Evolutionary conservation across 2,329 filamentous ascomycete genomes (phyloP).

Genomic region (Niveomyces coronatus): DNA sequence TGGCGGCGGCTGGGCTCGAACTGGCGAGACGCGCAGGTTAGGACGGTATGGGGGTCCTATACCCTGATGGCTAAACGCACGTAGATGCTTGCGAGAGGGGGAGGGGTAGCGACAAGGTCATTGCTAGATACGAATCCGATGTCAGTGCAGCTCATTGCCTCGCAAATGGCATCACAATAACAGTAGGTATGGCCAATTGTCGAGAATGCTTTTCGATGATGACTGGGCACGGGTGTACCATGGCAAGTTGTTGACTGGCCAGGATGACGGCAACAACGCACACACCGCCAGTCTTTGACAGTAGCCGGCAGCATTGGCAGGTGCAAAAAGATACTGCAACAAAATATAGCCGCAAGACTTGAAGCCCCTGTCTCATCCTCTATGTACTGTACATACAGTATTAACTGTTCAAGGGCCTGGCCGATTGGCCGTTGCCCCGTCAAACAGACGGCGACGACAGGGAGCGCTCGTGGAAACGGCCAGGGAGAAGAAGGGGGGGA

Average conservation of each 20-base stretch:
- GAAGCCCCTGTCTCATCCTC: too few relatives aligned
- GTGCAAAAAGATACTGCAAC: too few relatives aligned
- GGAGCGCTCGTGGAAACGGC: too few relatives aligned
- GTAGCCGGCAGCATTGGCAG: neutral
- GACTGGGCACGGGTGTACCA: too few relatives aligned
- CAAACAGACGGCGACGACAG: constrained; percentile 19
- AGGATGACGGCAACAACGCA: neutral
- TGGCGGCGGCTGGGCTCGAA: constrained; percentile 37
- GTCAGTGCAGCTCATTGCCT: too few relatives aligned
- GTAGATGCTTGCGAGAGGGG: constrained; percentile 1
- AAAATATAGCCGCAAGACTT: too few relatives aligned
- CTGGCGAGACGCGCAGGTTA: constrained; percentile 45
- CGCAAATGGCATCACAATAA: too few relatives aligned
- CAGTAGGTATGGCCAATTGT: too few relatives aligned
- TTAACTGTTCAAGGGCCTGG: neutral
- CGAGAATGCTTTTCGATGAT: constrained; percentile 5
- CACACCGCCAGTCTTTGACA: neutral
- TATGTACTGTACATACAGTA: too few relatives aligned
- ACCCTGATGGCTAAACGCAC: constrained; percentile 44
- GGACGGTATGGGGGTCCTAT: constrained; percentile 51
- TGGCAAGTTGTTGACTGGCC: too few relatives aligned
- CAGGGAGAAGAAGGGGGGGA: constrained; percentile 1
- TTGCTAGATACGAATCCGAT: too few relatives aligned
- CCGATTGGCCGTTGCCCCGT: constrained; percentile 22
- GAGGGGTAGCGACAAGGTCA: neutral